These are phyloP conservation scores for Auriscalpium orientale DNA, from an alignment of 768 basidiomycete species.

Conservation along the genomic window DNA sequence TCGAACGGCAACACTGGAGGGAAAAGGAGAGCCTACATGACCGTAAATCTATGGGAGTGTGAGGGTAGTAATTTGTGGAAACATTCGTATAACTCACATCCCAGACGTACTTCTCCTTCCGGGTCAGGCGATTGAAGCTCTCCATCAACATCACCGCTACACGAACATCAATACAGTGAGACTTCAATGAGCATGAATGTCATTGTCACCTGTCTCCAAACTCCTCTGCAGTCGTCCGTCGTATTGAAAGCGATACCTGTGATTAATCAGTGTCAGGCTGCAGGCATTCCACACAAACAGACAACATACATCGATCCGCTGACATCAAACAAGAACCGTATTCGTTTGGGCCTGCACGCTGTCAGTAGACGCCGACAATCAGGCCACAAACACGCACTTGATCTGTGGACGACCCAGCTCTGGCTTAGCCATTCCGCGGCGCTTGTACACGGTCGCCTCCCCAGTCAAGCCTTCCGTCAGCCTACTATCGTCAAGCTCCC, in stretches of 20 bases:
- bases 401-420: slow-evolving; percentile 61
- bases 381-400: slow-evolving; percentile 33
- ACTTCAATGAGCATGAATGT: not conserved
- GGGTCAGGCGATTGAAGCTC: slow-evolving; percentile 52
- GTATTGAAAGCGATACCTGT: slow-evolving; percentile 66
- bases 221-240: slow-evolving; percentile 58
- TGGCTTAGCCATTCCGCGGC: slow-evolving; percentile 62
- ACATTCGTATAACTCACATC: slow-evolving; percentile 37
- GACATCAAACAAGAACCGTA: slow-evolving; percentile 62
- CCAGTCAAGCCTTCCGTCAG: slow-evolving; percentile 63
- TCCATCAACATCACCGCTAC: slow-evolving; percentile 72
- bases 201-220: slow-evolving; percentile 49
- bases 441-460: slow-evolving; percentile 63
- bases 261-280: not conserved
- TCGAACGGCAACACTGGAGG: not conserved
- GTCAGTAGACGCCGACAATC: not conserved
- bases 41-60: slow-evolving; percentile 42
- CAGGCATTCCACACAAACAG: not conserved
- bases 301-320: slow-evolving; percentile 54
- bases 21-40: slow-evolving; percentile 36
- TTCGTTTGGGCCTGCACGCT: slow-evolving; percentile 48
- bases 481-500: slow-evolving; percentile 60
- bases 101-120: slow-evolving; percentile 71
- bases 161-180: not conserved
- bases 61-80: not conserved